Evolutionary conservation across 2,329 filamentous ascomycete species (phyloP).

Genomic region (Neonectria sp.): DNA sequence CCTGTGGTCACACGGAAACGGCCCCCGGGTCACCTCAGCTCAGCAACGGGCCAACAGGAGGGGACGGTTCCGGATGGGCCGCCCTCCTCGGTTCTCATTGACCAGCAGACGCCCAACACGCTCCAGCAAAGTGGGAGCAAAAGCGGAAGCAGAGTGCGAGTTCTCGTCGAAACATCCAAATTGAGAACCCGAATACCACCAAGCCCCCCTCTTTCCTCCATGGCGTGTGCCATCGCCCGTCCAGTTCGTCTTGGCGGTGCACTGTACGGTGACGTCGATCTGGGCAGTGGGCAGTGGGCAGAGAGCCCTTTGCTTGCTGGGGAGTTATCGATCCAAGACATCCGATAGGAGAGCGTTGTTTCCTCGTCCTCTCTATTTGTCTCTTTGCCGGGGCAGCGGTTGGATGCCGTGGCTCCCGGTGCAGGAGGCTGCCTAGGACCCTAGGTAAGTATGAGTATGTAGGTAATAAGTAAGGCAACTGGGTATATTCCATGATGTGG

Average conservation of each 20-base stretch:
- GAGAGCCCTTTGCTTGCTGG: constrained; percentile 15
- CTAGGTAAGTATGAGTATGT: not conserved
- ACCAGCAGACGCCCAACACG: not conserved
- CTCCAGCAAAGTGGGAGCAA: no score
- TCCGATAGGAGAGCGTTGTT: constrained; percentile 36
- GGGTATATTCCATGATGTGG: constrained; percentile 13
- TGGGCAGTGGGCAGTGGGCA: constrained; percentile 30
- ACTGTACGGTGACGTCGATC: constrained; percentile 46
- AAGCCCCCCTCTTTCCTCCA: constrained; percentile 33
- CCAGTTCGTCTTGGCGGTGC: constrained; percentile 41
- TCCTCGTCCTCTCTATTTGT: constrained; percentile 15
- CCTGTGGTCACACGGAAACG: constrained; percentile 47
- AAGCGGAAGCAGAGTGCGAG: constrained; percentile 1
- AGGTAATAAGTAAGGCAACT: not conserved
- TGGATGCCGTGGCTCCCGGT: constrained; percentile 21
- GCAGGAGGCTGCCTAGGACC: constrained; percentile 25
- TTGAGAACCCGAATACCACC: constrained; percentile 31
- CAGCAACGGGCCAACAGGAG: constrained; percentile 43
- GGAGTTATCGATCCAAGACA: constrained; percentile 37
- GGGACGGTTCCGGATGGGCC: constrained; percentile 35
- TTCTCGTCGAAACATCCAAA: constrained; percentile 33
- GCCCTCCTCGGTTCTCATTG: constrained; percentile 31
- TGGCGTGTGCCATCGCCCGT: constrained; percentile 39
- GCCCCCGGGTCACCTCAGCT: constrained; percentile 45
- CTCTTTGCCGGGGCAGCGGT: constrained; percentile 14